Base-by-base conservation (phyloP, 2,329 filamentous ascomycete species). In the Calycina marina region DNA sequence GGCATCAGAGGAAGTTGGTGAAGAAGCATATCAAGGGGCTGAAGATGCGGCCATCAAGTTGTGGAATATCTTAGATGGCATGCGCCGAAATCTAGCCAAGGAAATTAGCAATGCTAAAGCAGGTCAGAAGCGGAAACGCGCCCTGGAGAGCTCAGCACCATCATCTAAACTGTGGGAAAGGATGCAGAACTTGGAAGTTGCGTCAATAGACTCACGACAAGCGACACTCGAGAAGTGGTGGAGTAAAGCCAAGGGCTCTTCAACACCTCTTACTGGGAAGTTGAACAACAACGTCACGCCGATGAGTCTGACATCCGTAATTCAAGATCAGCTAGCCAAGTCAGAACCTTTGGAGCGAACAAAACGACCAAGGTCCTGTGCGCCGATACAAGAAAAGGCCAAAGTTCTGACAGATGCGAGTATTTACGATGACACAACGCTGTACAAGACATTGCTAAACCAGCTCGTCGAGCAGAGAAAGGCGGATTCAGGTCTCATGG, bases 371-470 rank as follows among this genome's bases (percentile, higher is more conserved):
- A 72, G 82, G 13, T 85, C 80, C 1, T 86, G 81, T 47, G 81
- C 81, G 0, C 81, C 81, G 0, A 58, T 71, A 0, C 81, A 88
- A 46, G 66, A 67, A 0, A 64, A 65, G 17, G 59, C 58, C 41
- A 69, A 70, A 49, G 49, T 73, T 14, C 56, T 59, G 6, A 67
- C 77, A 43, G 73, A 76, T 47, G 53, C 56, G 1, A 58, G 63
- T 13, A 74, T 93, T 44, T 98, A 90, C 60, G 88, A 96, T 52
- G 90, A 98, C 47, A 83, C 82, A 8, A 77, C 92, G 52, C 94
- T 96, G 56, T 98, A 98, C 59, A 84, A 93, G 53, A 62, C 90
- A 10, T 69, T 98, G 2, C 71, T 98, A 16, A 92, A 93, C 54
- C 84, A 93, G 50, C 73, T 98, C 2, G 79, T 98, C 6, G 84